A percentile compares a stretch with the other conserved stretches of the same genome.
Conservation (phyloP, 768 basidiomycete species). For the Tricholoma saponaceum region DNA sequence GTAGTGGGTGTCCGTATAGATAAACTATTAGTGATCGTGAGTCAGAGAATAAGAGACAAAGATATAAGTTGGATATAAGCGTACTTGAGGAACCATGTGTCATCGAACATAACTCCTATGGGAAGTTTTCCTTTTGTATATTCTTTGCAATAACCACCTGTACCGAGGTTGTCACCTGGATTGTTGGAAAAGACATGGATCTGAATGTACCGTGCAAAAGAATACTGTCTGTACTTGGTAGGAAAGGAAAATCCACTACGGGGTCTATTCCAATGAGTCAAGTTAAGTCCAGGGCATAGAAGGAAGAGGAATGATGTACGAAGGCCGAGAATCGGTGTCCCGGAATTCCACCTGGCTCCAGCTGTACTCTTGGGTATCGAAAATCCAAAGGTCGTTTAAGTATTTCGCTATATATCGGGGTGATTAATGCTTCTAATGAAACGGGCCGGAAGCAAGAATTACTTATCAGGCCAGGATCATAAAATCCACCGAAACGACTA, state of each 20-base stretch:
- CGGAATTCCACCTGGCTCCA: conserved; percentile 78
- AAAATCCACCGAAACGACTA: conserved; percentile 87
- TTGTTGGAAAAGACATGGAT: no score
- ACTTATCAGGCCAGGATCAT: conserved; percentile 84
- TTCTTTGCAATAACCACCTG: conserved; percentile 90
- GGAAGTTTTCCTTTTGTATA: conserved; percentile 83
- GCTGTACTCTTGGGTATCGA: conserved; percentile 81
- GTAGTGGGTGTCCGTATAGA: conserved; percentile 13
- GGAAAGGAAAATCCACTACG: conserved; percentile 84
- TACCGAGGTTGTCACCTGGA: neutral
- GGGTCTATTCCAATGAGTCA: conserved; percentile 30
- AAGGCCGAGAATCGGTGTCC: conserved; percentile 68
- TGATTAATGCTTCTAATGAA: neutral
- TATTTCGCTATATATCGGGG: conserved; percentile 55
- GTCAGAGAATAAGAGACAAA: neutral
- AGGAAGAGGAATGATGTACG: conserved; percentile 38
- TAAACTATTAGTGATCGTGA: neutral
- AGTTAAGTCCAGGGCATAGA: neutral
- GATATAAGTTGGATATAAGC: no score
- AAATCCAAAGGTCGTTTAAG: conserved; percentile 80
- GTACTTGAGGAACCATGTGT: conserved; percentile 84
- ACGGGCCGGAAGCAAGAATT: conserved; percentile 13
- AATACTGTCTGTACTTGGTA: conserved; percentile 74
- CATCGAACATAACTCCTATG: conserved; percentile 83
- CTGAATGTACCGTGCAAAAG: conserved; percentile 63